These are phyloP conservation scores for Passiflora organensis DNA, from an alignment of 345 rosid species.

Conservation along the genomic window DNA sequence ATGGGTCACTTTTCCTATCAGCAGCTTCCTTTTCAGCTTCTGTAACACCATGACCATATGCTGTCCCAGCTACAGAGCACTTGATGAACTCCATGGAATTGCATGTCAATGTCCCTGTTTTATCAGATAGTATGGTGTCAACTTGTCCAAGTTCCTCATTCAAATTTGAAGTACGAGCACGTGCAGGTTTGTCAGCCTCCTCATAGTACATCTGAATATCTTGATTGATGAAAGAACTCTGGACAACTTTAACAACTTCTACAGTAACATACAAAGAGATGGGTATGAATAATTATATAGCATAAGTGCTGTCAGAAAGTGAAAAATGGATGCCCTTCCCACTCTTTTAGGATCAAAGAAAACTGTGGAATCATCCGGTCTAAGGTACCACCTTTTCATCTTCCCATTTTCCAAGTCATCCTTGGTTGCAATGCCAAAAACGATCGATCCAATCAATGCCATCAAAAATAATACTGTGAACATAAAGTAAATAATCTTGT, in stretches of 20 bases:
- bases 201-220: constrained; percentile 79
- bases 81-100: constrained; percentile 97
- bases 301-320: constrained; percentile 69
- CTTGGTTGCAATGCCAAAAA: constrained; percentile 58
- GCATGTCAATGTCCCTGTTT: constrained; percentile 93
- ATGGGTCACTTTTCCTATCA: constrained; percentile 45
- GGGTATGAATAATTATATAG: constrained; percentile 65
- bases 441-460: constrained; percentile 62
- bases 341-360: constrained; percentile 57
- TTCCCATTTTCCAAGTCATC: constrained; percentile 52
- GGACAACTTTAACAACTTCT: constrained; percentile 84
- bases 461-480: constrained; percentile 48
- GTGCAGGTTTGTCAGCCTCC: constrained; percentile 78
- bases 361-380: constrained; percentile 47
- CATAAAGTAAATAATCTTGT: constrained; percentile 59
- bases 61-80: constrained; percentile 81
- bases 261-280: constrained; percentile 83
- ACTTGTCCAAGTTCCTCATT: constrained; percentile 96
- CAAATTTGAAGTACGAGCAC: constrained; percentile 80
- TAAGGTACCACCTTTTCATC: constrained; percentile 85
- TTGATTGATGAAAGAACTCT: constrained; percentile 77
- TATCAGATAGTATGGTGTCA: constrained; percentile 81
- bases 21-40: constrained; percentile 70
- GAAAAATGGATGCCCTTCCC: constrained; percentile 44
- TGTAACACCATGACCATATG: constrained; percentile 78